A percentile compares a stretch with the other conserved stretches of the same genome.
Conservation (phyloP, 352 stramenopile species). For the Thraustochytrium striatum region DNA sequence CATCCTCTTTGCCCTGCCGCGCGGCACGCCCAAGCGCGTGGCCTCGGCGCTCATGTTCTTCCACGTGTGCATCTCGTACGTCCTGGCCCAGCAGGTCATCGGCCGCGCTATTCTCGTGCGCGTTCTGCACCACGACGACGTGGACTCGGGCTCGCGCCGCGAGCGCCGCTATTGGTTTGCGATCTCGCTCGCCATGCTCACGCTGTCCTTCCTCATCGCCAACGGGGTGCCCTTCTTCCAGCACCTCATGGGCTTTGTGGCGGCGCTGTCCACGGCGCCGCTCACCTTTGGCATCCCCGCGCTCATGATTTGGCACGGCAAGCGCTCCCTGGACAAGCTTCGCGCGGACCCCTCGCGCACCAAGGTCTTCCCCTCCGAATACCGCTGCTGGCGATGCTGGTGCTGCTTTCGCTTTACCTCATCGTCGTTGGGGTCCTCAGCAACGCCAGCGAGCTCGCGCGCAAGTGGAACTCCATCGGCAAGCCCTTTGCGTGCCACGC, state of each 20-base stretch:
- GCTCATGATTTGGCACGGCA: not conserved
- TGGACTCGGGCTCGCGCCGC: not conserved
- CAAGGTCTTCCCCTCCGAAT: not conserved
- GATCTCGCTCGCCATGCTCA: slow-evolving; percentile 3
- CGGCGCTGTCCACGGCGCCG: slow-evolving; percentile 22
- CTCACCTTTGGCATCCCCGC: slow-evolving; percentile 35
- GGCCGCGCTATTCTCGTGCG: slow-evolving; percentile 33
- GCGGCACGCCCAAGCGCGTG: slow-evolving; percentile 7
- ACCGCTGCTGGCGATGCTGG: slow-evolving; percentile 12
- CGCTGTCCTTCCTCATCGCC: slow-evolving; percentile 23
- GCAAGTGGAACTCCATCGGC: slow-evolving; percentile 1
- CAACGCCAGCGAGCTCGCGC: slow-evolving; percentile 22
- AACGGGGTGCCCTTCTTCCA: slow-evolving; percentile 31
- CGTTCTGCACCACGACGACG: not conserved
- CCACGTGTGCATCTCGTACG: slow-evolving; percentile 45
- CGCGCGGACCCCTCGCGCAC: not conserved
- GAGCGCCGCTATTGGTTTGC: slow-evolving; percentile 1
- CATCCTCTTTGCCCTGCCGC: slow-evolving; percentile 15
- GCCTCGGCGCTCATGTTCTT: slow-evolving; percentile 2
- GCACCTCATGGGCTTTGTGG: slow-evolving; percentile 39
- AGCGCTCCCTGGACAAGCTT: not conserved
- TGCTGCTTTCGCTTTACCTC: slow-evolving; percentile 18
- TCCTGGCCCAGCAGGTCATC: slow-evolving; percentile 39
- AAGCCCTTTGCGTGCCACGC: slow-evolving; percentile 30
- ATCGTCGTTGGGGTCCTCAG: not conserved